These are phyloP conservation scores for Yueomyces sinensis DNA, from an alignment of 805 yeast species.

Conservation along the genomic window DNA sequence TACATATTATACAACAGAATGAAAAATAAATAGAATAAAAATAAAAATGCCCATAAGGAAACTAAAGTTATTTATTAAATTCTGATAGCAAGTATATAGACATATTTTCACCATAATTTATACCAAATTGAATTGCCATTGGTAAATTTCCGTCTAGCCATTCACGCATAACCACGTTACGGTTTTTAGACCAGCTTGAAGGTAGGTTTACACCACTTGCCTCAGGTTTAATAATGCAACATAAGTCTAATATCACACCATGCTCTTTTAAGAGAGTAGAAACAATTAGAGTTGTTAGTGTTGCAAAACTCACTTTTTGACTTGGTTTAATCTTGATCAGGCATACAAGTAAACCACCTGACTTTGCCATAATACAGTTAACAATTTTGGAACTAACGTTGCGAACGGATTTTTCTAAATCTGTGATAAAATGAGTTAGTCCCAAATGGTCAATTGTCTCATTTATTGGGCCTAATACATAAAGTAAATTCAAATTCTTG, in stretches of 20 bases:
- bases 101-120: conserved; percentile 56
- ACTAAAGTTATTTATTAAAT: conserved; percentile 24
- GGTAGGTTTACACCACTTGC: conserved; percentile 15
- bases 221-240: conserved; percentile 53
- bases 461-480: conserved; percentile 70
- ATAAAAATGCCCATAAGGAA: too few species aligned
- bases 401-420: conserved; percentile 62
- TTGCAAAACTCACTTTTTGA: conserved; percentile 27
- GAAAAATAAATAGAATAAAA: too few species aligned
- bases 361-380: conserved; percentile 57
- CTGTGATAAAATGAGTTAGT: conserved; percentile 77
- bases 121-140: conserved; percentile 33
- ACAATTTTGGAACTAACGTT: conserved; percentile 32
- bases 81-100: conserved; percentile 46
- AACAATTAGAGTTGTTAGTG: conserved; percentile 73
- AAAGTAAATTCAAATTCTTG: conserved; percentile 56
- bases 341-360: conserved; percentile 66
- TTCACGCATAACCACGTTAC: conserved; percentile 47
- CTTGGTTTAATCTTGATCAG: conserved; percentile 51
- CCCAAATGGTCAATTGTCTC: conserved; percentile 90
- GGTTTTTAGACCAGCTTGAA: conserved; percentile 63
- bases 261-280: conserved; percentile 69
- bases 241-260: conserved; percentile 70
- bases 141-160: conserved; percentile 40
- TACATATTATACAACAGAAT: too few species aligned